Base-by-base conservation (phyloP, 352 stramenopile genomes). In the Globisporangium rhizosaccharum region DNA sequence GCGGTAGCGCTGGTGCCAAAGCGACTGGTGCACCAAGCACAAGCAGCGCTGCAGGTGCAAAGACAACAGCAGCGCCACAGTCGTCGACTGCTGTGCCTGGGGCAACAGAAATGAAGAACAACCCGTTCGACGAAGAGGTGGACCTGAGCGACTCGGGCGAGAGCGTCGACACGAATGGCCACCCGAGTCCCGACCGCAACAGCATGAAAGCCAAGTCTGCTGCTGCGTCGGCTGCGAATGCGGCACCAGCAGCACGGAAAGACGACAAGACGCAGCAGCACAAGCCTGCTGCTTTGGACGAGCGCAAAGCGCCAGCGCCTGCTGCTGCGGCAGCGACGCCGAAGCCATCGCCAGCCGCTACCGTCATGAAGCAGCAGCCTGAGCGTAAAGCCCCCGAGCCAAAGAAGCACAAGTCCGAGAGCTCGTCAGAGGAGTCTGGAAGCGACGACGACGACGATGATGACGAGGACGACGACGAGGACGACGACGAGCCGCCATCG, bases 61-160 rank as follows among this genome's bases (percentile, higher is more conserved):
- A 49, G 44, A 14, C 44, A 4, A 26, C 20, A 14, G 28, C 28
- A 14, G 28, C 28, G 28, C 28, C 28, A 33, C 28, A 33, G 28
- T 17, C 44, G 9, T 36, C 33, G 8, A 39, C 33, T 49, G 12
- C 44, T 15, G 18, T 49, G n/a, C 17, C 5, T 28, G 36, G 62
- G 3, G 76, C 68, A 0, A 67, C 57, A 15, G 85, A 94, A 63
- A 64, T 82, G 42, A 93, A 92, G 61, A 95, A 95, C 66, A 79
- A 82, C 30, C 85, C 85, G 52, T 93, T 94, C 53, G 87, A 96
- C 50, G 86, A 93, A 67, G 71, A 94, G 67, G 75, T 95, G 9
- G 86, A 94, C 50, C 53, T 96, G 41, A 95, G 86, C 53, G 87
- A 95, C 60, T 95, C 85, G 12, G 85, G 78, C 9, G 87, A 86